These are phyloP conservation scores for Cordyceps militaris DNA, from an alignment of 2,329 filamentous ascomycete species.

Conservation along the genomic window DNA sequence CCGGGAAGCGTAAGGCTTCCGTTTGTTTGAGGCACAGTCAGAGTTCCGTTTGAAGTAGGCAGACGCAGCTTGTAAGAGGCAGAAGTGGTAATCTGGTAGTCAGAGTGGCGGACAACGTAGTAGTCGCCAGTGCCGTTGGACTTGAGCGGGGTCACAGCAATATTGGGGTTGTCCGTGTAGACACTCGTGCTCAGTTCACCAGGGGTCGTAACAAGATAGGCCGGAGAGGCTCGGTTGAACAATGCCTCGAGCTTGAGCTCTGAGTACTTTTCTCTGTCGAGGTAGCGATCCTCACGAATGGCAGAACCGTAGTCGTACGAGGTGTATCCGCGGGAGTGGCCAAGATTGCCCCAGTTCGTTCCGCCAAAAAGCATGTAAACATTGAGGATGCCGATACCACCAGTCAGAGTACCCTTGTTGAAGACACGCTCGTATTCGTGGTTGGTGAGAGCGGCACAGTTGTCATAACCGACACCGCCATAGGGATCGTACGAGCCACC, in stretches of 20 bases:
- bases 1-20: slow-evolving; percentile 48
- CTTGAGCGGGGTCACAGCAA: slow-evolving; percentile 53
- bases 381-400: slow-evolving; percentile 57
- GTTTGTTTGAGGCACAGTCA: slow-evolving; percentile 49
- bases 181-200: slow-evolving; percentile 12
- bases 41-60: slow-evolving; percentile 43
- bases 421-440: slow-evolving; percentile 65
- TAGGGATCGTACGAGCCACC: slow-evolving; percentile 62
- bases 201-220: slow-evolving; percentile 52
- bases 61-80: slow-evolving; percentile 55
- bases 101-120: slow-evolving; percentile 57
- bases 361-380: slow-evolving; percentile 70
- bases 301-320: slow-evolving; percentile 40
- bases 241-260: slow-evolving; percentile 66
- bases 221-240: slow-evolving; percentile 61
- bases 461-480: slow-evolving; percentile 61
- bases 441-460: slow-evolving; percentile 56
- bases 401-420: slow-evolving; percentile 63
- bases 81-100: slow-evolving; percentile 48
- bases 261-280: slow-evolving; percentile 64
- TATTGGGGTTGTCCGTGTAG: slow-evolving; percentile 32
- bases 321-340: slow-evolving; percentile 54
- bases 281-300: slow-evolving; percentile 58
- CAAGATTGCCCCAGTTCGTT: slow-evolving; percentile 71
- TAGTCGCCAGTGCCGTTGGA: slow-evolving; percentile 41